These are phyloP conservation scores for Pseudoperonospora humuli DNA, from an alignment of 352 stramenopile genomes.

Conservation along the genomic window DNA sequence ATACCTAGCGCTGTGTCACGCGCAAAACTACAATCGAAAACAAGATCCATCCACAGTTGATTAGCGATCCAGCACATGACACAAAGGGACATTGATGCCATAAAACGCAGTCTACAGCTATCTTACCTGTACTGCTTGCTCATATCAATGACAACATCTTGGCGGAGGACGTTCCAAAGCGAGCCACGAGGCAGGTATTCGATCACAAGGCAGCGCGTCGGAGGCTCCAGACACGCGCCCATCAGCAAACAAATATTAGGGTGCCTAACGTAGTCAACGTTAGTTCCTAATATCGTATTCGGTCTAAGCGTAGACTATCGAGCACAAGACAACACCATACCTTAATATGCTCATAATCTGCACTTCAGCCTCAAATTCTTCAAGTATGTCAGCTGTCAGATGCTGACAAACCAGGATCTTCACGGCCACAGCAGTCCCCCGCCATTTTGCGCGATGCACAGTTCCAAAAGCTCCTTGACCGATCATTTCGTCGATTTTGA, in stretches of 20 bases:
- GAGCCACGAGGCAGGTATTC: slow-evolving; percentile 77
- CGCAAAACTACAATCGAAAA: slow-evolving; percentile 40
- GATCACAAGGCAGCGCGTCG: slow-evolving; percentile 78
- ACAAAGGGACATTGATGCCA: background rate
- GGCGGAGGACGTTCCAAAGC: slow-evolving; percentile 80
- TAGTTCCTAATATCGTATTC: background rate
- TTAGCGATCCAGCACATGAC: background rate
- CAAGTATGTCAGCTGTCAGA: slow-evolving; percentile 73
- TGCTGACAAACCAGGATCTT: slow-evolving; percentile 84
- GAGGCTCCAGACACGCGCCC: slow-evolving; percentile 71
- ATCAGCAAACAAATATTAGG: slow-evolving; percentile 84
- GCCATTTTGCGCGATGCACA: slow-evolving; percentile 66
- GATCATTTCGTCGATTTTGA: slow-evolving; percentile 78
- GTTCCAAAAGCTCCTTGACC: slow-evolving; percentile 80
- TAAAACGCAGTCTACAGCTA: background rate
- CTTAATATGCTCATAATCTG: slow-evolving; percentile 87
- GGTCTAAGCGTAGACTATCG: background rate
- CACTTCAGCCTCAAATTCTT: slow-evolving; percentile 84
- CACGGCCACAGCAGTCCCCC: slow-evolving; percentile 67
- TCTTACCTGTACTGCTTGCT: slow-evolving; percentile 61
- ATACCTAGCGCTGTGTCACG: slow-evolving; percentile 77
- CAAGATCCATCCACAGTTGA: background rate
- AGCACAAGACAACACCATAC: slow-evolving; percentile 19
- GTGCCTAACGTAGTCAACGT: slow-evolving; percentile 34
- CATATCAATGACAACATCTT: slow-evolving; percentile 65